Evolutionary conservation across 148 eudicot genomes (phyloP), one percentile per base, ranked within the genome.

Genomic region (Heliamphora exappendiculata): DNA sequence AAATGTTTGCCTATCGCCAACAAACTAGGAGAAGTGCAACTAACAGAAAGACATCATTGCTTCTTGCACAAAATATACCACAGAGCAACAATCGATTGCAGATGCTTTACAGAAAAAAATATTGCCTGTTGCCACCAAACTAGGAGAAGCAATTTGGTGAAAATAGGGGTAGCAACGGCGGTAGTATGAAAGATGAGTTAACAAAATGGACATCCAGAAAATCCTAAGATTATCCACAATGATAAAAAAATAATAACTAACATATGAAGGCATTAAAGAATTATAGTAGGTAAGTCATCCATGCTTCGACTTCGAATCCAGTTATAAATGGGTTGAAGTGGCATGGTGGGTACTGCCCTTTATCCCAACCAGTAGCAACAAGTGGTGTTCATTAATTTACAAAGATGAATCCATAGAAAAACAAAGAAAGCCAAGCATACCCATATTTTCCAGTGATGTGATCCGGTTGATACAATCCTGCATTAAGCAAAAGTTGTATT

Each of bases 381-480:
- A 29, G 67, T 49, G 17, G 22, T 24, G 0, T 41, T 1, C 13
- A 54, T 50, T n/a, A 44, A 76, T 20, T 63, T 0, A 68, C 9
- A 73, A 72, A 42, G 63, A 14, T 50, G 51, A 74, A 51, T 2
- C 19, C 77, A 16, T 19, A 13, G 34, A 17, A 31, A 70, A 66
- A 39, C 20, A 58, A 37, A 47, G 29, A 29, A 49, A 62, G 11
- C 55, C 37, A 17, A 60, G 60, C 91, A 67, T 92, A 92, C 98
- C 98, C 86, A 92, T 88, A 49, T 77, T 77, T 82, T 95, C 98
- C 63, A 95, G 85, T 0, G 94, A 81, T 70, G 80, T 86, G 78
- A 95, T 95, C 28, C 98, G 93, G 65, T 92, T 95, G 70, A 95
- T 95, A 80, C 97, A 92, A 60, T 92, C 98, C 98, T 94, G 92